Percentiles rank a stretch among this genome's conserved stretches.
These are phyloP conservation scores for Rhododendron vialii DNA, from an alignment of 148 eudicot species.

Conservation along the genomic window DNA sequence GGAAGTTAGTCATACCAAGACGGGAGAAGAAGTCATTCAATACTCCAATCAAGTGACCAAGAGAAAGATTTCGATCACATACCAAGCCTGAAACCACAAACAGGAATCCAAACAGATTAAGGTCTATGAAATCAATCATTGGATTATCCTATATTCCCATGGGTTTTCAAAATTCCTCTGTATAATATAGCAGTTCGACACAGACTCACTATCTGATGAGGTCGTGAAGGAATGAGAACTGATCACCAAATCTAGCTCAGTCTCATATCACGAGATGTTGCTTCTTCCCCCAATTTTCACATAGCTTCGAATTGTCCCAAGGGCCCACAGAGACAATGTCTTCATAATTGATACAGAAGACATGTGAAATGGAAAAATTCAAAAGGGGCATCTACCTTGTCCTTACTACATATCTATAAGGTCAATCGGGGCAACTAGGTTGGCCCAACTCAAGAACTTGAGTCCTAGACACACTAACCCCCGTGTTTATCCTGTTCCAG, in stretches of 20 bases:
- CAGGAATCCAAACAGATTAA: neutral
- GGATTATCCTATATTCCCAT: neutral
- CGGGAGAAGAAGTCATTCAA: neutral
- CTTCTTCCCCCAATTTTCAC: neutral
- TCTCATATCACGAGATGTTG: neutral
- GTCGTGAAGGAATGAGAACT: neutral
- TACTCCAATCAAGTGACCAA: neutral
- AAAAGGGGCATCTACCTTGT: neutral
- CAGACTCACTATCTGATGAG: neutral
- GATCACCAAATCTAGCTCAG: no score
- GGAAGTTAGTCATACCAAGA: neutral
- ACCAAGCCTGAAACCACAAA: neutral
- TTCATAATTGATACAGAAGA: neutral
- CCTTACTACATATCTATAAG: neutral
- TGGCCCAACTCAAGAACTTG: neutral
- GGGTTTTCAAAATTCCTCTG: neutral
- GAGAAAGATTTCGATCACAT: neutral
- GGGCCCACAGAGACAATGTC: neutral
- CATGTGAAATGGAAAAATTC: neutral
- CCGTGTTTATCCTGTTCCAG: neutral
- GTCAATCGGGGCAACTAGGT: neutral
- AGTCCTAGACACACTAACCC: neutral
- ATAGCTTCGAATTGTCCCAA: neutral
- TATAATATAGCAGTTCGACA: neutral
- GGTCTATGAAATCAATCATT: neutral